Evolutionary conservation across 164 flowering plant genomes (phyloP), one percentile per base, ranked within the genome.

Genomic region (Akebia trifoliata): DNA sequence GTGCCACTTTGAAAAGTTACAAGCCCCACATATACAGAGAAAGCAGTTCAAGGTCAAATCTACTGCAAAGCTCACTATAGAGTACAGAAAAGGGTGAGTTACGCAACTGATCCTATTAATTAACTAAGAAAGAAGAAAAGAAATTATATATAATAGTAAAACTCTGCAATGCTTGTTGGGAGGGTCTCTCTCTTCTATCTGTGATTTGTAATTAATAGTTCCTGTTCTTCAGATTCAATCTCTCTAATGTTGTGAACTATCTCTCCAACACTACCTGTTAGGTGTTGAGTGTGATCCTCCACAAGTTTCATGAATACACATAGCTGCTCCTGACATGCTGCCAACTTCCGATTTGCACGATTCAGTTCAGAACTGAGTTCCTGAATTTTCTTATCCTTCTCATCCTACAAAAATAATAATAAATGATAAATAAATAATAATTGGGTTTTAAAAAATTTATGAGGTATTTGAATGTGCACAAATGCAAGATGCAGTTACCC

Each of bases 361-460:
- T 63, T 40, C 54, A 63, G 45, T 50, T 63, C 66, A 36, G 53
- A 26, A 14, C 60, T 55, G 28, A 72, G 60, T 42, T 70, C 76
- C 40, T 64, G 76, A 43, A 76, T 72, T 62, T 46, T 76, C 61
- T 54, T 67, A 48, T 74, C 77, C 68, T 67, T 74, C 56, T 70
- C 72, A 59, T 74, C 77, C 77, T 74, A 17, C 62, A 57, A 32
- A 30, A 4, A 17, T 9, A 24, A 37, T 18, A 11, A n/a, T 17
- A 18, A 21, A 2, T 5, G 10, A 24, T 8, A 61, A 56, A 29
- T 3, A 38, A 2, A 0, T 26, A 25, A 15, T 8, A 40, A 3
- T 10, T 12, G 20, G 20, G 28, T 21, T 1, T 21, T 21, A 6
- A 6, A 9, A 35, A 34, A 11, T 5, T 4, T 48, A 6, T 31